phyloP scores from a whole-genome alignment of 345 rosid genomes.

The Cardiospermum halicacabum region DNA sequence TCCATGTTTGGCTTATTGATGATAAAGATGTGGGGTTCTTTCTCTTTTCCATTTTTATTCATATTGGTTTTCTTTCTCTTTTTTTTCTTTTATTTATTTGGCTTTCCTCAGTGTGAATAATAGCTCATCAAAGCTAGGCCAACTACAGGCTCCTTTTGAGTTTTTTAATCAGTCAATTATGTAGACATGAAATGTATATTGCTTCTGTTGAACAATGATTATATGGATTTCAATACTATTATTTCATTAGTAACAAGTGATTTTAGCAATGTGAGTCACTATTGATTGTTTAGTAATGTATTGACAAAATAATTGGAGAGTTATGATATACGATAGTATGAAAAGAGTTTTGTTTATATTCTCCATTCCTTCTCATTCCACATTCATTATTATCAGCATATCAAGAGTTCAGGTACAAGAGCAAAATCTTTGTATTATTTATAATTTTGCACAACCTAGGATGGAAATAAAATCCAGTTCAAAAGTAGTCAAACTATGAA shows the following conservation, averaged over 20 bases:
- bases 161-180: not conserved
- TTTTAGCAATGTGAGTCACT: no score
- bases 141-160: not conserved
- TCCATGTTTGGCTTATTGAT: not conserved
- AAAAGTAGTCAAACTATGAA: constrained; percentile 1
- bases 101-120: not conserved
- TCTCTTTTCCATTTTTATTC: no score
- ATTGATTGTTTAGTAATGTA: not conserved
- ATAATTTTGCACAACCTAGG: no score
- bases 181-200: not conserved
- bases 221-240: not conserved
- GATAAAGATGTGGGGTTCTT: no score
- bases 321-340: no score
- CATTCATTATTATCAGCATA: not conserved
- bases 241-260: no score
- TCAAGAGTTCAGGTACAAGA: not conserved
- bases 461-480: not conserved
- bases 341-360: not conserved
- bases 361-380: not conserved
- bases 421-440: not conserved
- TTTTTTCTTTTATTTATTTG: not conserved
- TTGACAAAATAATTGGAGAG: not conserved
- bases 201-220: not conserved
- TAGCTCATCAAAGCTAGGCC: not conserved
- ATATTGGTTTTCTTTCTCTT: not conserved